Base-by-base conservation (phyloP, 1,284 basidiomycete genomes). In the Naganishia albida region DNA sequence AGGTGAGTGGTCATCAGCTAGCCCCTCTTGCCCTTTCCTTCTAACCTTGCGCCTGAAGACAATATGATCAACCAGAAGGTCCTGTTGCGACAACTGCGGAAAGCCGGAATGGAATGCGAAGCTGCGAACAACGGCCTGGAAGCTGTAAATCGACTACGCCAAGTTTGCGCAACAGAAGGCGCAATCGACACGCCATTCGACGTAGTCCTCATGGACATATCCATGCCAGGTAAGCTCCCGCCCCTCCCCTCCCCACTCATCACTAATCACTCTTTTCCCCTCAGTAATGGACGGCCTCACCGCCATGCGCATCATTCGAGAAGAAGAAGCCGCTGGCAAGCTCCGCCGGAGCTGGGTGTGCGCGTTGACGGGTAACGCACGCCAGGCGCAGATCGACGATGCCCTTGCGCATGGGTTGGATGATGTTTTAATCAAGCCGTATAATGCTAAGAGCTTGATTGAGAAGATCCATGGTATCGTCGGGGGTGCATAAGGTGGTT, bases 121-220 rank as follows among this genome's bases (percentile, higher is more conserved):
- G 74, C 77, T 39, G 80, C 80, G 8, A 73, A 70, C 62, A 77
- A 81, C 65, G 81, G 81, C 7, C 71, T 77, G 2, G 78, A 81
- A 65, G 81, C 77, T 2, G 68, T 81, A 30, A 75, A 80, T 30
- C 72, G 73, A 64, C 71, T 81, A 16, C 69, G 76, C n/a, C 18
- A 70, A 69, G 43, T 46, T 68, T 13, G 52, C 72, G 1, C 68
- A 67, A 10, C 26, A 49, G 34, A 34, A 34, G 34, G 34, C 34
- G 34, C 34, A 4, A 34, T 34, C 34, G 34, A 34, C 34, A 34
- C 34, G 34, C 34, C 34, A 34, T 79, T 74, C 67, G 75, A 78
- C 63, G 72, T 73, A 44, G 68, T 77, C 18, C 68, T 80, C 25
- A 77, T 79, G 74, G 79, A 80, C 62, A 68, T 77, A 7, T 77